Evolutionary conservation across 1,139 yeast genomes (phyloP), one percentile per base, ranked within the genome.

Genomic region (Protomyces inouyei): DNA sequence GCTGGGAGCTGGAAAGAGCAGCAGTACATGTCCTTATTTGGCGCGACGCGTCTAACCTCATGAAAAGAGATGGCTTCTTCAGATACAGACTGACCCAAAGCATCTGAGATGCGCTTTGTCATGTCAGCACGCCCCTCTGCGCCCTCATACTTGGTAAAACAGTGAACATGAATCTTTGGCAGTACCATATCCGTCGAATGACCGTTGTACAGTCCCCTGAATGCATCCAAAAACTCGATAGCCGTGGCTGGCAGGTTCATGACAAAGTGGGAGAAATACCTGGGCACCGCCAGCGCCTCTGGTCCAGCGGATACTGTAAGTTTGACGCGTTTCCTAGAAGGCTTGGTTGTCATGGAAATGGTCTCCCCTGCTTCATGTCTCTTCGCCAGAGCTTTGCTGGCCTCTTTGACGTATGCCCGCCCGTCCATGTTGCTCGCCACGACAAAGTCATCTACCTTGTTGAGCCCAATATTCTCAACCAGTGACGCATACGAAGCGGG

Each of bases 231-330:
- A 72, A 95, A 95, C n/a, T 87, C 85, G 36, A 93, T 79, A 0
- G 98, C 98, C 52, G 91, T 82, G 72, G 90, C 98, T 1, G 99
- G 99, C 65, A 95, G 80, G 73, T 95, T 95, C 98, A 95, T 93
- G 10, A 91, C 96, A 72, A 84, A 95, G 73, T 92, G 91, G 53
- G 83, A 76, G 69, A 84, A 80, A 69, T 78, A 82, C 38, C 76
- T 76, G 0, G 98, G 98, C 3, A 91, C 53, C 12, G 10, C 32
- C n/a, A 25, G 38, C 3, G 38, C 38, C 2, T 52, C 52, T 10
- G 48, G 10, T 23, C 2, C 37, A 14, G 37, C 53, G 6, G 35
- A 9, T 0, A 12, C 18, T 23, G 54, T 10, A 8, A 28, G 37
- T 10, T 48, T 45, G 14, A 23, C 40, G 21, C 43, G 52, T 28